Evolutionary conservation across 345 rosid species (phyloP), one percentile per base, ranked within the genome.

Genomic region (Toxicodendron radicans): DNA sequence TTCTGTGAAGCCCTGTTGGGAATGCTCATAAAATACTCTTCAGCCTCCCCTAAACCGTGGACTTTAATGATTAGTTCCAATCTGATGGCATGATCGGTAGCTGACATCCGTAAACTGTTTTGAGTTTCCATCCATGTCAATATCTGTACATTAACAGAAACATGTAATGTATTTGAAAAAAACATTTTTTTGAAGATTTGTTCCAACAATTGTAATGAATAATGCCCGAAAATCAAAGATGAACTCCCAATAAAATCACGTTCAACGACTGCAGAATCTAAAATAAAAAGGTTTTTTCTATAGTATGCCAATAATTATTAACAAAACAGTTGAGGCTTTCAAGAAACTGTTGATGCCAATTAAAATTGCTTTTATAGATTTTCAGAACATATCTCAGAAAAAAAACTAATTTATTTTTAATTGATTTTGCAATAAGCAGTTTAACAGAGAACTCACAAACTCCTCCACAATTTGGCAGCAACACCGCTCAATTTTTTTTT

Each of bases 101-200:
- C 72, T 24, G 81, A 68, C 21, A 83, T 56, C 23, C 35, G 75
- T 61, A 78, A 61, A 21, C 75, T 78, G 10, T 77, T 78, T 2
- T 62, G 87, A 73, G 72, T 58, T 79, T 82, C 90, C 86, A 85
- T 82, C 90, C 89, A 85, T 75, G 81, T 80, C 74, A 80, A 73
- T 73, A 85, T 76, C 91, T 88, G 71, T 53, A 65, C 7, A 64
- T 62, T 20, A 59, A 68, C n/a, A 62, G 0, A 38, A 73, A 38
- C 10, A 51, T 35, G 12, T 73, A 52, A 73, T 18, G 27, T 21
- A 27, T 32, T 7, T n/a, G 5, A 32, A 51, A 13, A 16, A 76
- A 14, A 53, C 0, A 23, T 41, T 20, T 8, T 17, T 27, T 1
- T 21, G 41, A 10, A 58, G 45, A 71, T 24, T 17, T 59, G 30